phyloP scores from a whole-genome alignment of 75 land plant species.

The Pinus taeda region DNA sequence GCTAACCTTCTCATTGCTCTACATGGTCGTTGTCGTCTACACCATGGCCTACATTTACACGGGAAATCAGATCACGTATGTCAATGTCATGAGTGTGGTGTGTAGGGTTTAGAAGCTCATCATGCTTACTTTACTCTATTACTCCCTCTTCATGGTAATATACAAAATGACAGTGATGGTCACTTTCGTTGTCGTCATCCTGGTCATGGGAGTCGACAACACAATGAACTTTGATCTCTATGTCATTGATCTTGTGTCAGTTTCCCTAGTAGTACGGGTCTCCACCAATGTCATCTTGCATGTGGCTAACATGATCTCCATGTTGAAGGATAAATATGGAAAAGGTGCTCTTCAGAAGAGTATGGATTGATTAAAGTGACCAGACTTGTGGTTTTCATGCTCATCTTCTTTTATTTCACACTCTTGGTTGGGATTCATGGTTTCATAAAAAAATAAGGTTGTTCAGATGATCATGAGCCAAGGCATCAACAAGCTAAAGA shows the following conservation, averaged over 20 bases:
- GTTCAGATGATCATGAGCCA: conserved; percentile 16
- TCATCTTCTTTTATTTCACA: conserved; percentile 42
- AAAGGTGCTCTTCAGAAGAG: conserved; percentile 65
- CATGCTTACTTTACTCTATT: too few species aligned
- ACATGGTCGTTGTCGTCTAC: too few species aligned
- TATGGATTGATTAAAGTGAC: conserved; percentile 65
- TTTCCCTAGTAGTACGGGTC: conserved; percentile 39
- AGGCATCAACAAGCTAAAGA: conserved; percentile 53
- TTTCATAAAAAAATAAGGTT: too few species aligned
- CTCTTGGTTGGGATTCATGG: too few species aligned
- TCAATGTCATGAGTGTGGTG: too few species aligned
- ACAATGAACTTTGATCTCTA: conserved; percentile 3
- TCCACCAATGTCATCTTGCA: conserved; percentile 79
- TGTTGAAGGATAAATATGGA: conserved; percentile 80
- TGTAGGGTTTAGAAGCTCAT: too few species aligned
- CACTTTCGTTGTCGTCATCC: conserved; percentile 22
- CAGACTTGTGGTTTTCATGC: conserved; percentile 23
- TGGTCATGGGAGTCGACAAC: conserved; percentile 15
- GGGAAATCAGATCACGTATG: too few species aligned
- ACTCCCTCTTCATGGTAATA: conserved; percentile 37
- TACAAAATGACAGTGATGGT: conserved; percentile 44
- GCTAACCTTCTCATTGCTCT: too few species aligned
- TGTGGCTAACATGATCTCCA: conserved; percentile 81
- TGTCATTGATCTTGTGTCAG: neutral
- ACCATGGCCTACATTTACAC: too few species aligned